Base-by-base conservation (phyloP, 2,329 filamentous ascomycete genomes). In the Fusarium napiforme region DNA sequence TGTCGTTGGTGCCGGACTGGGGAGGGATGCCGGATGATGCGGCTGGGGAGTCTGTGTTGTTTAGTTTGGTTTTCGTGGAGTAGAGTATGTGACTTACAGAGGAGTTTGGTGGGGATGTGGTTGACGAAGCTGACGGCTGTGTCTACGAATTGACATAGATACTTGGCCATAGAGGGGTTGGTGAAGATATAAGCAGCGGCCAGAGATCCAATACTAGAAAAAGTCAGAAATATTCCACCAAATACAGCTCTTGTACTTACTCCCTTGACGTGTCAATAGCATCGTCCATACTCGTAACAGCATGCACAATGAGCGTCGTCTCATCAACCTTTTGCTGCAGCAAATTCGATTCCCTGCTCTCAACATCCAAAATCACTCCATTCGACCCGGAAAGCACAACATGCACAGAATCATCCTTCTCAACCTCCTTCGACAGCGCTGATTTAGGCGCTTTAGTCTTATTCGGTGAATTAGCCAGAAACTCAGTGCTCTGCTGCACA, bases 271-370 rank as follows among this genome's bases (percentile, higher is more conserved):
- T 21, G 4, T 73, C 71, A 1, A 73, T 74, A 1, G 71, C 71
- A 21, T 74, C 71, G 1, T 73, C 71, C 71, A 73, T 73, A 9
- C 71, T 73, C 0, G 67, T 74, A 9, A 73, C 71, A 4, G 71
- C 57, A 34, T 73, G 71, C 5, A 74, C 46, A 15, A 71, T 39
- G 5, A 73, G 50, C 9, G 53, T 71, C 0, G 53, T 46, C 19
- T 74, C 71, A 15, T 55, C 34, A 3, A 73, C 62, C 19, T 73
- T 73, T 9, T 55, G 58, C 2, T 46, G 37, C 1, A 73, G 9
- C 4, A 73, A n/a, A 26, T 5, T 9, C 12, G 71, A 73, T 4
- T 62, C 43, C 2, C 67, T 62, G 11, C 59, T 65, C 5, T 71
- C 50, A 9, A 73, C 57, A 7, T 73, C 71, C 3, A 73, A 11